phyloP scores from a whole-genome alignment of 108 stramenopile genomes.

The Thalassiosira profunda region DNA sequence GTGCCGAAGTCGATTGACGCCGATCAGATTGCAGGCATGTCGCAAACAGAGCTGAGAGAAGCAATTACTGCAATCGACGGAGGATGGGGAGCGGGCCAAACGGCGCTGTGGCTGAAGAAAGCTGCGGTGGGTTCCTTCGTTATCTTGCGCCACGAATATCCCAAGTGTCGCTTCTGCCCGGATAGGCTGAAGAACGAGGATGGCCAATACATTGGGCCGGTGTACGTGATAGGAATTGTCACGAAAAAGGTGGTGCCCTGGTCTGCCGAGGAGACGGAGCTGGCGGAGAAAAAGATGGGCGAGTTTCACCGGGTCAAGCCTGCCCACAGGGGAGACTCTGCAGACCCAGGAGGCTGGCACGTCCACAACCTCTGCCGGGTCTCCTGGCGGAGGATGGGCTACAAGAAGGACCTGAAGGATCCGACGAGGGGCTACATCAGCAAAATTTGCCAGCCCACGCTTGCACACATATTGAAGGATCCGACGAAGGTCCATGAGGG shows the following conservation, averaged over 20 bases:
- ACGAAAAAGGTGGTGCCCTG: conserved; percentile 18
- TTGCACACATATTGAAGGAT: conserved; percentile 4
- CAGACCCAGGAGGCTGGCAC: too few species aligned
- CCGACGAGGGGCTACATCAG: conserved; percentile 8
- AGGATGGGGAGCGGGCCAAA: not conserved
- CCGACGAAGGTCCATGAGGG: not conserved
- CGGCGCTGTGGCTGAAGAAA: conserved; percentile 15
- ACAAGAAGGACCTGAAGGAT: conserved; percentile 1
- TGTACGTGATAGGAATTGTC: conserved; percentile 16
- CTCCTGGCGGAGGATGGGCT: conserved; percentile 9
- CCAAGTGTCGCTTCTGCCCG: not conserved
- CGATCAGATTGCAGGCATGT: not conserved
- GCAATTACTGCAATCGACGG: not conserved
- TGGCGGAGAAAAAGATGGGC: too few species aligned
- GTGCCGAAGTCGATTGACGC: not conserved
- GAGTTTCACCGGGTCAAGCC: too few species aligned
- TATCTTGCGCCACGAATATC: conserved; percentile 13
- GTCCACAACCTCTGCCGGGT: conserved; percentile 9
- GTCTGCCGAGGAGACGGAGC: conserved; percentile 9
- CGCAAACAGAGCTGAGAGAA: not conserved
- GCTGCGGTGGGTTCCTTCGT: conserved; percentile 11
- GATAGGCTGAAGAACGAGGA: not conserved
- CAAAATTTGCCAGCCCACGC: conserved; percentile 10
- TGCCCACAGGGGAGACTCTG: not conserved
- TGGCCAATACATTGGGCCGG: conserved; percentile 17